Evolutionary conservation across 192 early-diverging fungal genomes (phyloP).

Genomic region (Obelidium mucronatum): DNA sequence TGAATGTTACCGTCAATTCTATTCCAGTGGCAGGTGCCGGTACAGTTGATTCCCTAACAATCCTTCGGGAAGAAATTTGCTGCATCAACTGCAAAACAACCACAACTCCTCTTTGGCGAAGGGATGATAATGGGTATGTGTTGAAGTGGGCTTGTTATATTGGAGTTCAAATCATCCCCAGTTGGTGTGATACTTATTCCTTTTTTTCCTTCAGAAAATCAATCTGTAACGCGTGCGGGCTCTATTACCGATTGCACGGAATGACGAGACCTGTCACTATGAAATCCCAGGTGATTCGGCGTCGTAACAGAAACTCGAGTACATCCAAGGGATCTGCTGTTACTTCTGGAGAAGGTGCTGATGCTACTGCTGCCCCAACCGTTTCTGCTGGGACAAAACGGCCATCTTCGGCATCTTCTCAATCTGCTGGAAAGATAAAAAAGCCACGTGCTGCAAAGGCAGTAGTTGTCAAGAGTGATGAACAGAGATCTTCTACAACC

Average conservation of each 20-base stretch:
- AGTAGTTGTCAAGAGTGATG: neutral
- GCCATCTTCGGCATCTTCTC: neutral
- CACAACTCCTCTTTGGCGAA: constrained; percentile 90
- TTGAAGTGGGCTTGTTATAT: too few species aligned
- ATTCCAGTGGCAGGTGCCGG: too few species aligned
- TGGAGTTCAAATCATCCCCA: too few species aligned
- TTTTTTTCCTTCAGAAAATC: too few species aligned
- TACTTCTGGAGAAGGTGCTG: neutral
- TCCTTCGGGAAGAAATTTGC: neutral
- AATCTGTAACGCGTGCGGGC: constrained; percentile 95
- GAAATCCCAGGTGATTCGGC: neutral
- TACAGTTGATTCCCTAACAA: too few species aligned
- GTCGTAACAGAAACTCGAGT: neutral
- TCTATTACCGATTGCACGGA: constrained; percentile 87
- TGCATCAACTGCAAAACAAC: constrained; percentile 87
- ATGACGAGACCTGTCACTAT: constrained; percentile 69
- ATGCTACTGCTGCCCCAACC: neutral
- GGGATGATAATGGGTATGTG: constrained; percentile 88
- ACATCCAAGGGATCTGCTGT: neutral
- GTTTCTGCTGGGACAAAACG: neutral
- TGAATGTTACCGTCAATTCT: too few species aligned
- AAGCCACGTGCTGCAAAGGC: neutral
- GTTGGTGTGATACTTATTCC: too few species aligned
- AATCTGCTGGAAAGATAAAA: neutral
- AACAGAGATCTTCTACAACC: neutral